Conservation (phyloP, 306 rosid genomes). For the Hippophae rhamnoides region DNA sequence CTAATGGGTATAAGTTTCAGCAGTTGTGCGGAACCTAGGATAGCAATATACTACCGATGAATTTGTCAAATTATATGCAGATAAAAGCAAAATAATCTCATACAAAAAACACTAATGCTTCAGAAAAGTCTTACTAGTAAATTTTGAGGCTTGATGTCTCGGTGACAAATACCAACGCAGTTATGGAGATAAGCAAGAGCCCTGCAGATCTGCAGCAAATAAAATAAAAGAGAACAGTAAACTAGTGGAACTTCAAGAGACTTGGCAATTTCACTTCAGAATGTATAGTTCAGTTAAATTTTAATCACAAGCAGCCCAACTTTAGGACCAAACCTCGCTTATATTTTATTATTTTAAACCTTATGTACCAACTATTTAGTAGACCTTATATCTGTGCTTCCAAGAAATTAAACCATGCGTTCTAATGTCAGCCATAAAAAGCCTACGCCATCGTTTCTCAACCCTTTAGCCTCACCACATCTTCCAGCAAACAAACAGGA, state of each 20-base stretch:
- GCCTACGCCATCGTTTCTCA: neutral
- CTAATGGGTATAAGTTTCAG: neutral
- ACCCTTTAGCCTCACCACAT: neutral
- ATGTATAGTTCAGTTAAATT: too few relatives aligned
- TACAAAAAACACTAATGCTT: conserved; percentile 1
- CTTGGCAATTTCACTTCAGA: neutral
- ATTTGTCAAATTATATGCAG: neutral
- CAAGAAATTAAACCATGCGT: neutral
- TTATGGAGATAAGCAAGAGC: conserved; percentile 96
- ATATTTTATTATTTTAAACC: neutral
- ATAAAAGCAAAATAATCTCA: neutral
- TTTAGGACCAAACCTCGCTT: neutral
- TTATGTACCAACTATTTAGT: neutral
- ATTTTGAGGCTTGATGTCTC: conserved; percentile 98
- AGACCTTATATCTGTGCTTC: neutral
- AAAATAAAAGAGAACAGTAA: conserved; percentile 9
- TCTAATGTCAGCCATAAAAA: neutral
- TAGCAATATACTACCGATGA: neutral
- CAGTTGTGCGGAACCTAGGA: neutral
- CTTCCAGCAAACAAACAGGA: neutral
- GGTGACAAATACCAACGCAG: conserved; percentile 91
- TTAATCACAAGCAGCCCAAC: neutral
- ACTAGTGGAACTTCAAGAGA: conserved; percentile 1
- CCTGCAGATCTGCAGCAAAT: conserved; percentile 78
- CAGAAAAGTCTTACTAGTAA: conserved; percentile 56